phyloP scores from a whole-genome alignment of 345 rosid genomes.

The Mercurialis annua region DNA sequence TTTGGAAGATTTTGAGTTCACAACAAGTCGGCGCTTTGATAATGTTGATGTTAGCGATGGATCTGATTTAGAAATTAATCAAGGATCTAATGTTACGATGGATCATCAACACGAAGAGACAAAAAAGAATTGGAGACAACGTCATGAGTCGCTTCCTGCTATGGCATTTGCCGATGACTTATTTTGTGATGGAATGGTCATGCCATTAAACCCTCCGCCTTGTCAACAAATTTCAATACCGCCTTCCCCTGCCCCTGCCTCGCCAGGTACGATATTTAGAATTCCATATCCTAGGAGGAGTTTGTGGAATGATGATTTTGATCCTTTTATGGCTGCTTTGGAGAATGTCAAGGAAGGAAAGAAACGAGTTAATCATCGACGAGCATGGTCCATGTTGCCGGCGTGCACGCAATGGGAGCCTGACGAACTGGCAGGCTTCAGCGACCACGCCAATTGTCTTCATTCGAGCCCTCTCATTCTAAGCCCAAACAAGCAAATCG shows the following conservation, averaged over 20 bases:
- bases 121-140: neutral
- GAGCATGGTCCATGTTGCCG: conserved; percentile 37
- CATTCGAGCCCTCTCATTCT: neutral
- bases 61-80: neutral
- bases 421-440: neutral
- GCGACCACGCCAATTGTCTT: neutral
- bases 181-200: conserved; percentile 41
- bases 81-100: neutral
- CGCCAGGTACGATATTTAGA: conserved; percentile 17
- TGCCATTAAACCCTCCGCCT: conserved; percentile 50
- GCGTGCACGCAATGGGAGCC: neutral
- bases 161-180: conserved; percentile 64
- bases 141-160: conserved; percentile 28
- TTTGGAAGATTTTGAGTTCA: conserved; percentile 30
- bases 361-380: conserved; percentile 17
- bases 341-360: conserved; percentile 40
- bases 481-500: neutral
- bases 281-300: conserved; percentile 30
- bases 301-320: conserved; percentile 51
- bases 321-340: conserved; percentile 53
- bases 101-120: neutral
- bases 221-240: conserved; percentile 15
- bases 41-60: neutral
- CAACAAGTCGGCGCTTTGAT: conserved; percentile 25
- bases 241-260: conserved; percentile 13